Conservation (phyloP, 2,329 filamentous ascomycete species). For the Gaeumannomyces sp. region DNA sequence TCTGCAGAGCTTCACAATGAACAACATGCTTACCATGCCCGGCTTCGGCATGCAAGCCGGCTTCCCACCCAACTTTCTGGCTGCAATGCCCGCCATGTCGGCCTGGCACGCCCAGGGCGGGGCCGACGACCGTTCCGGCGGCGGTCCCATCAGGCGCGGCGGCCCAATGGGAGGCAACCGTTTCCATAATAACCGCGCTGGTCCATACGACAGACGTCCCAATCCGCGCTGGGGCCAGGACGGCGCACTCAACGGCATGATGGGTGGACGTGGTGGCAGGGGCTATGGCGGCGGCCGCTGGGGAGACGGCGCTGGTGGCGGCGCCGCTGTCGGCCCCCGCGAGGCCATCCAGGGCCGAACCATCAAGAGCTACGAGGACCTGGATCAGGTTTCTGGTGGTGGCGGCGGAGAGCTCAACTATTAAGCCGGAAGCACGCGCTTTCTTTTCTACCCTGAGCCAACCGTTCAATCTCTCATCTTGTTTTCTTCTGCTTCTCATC, state of each 20-base stretch:
- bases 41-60: constrained; percentile 43
- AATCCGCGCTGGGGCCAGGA: constrained; percentile 45
- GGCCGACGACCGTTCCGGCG: constrained; percentile 34
- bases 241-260: constrained; percentile 32
- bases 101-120: constrained; percentile 38
- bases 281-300: constrained; percentile 47
- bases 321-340: constrained; percentile 71
- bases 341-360: constrained; percentile 91
- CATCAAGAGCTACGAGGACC: constrained; percentile 93
- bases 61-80: constrained; percentile 43
- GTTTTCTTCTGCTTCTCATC: not conserved
- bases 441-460: not conserved
- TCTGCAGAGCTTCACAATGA: constrained; percentile 63
- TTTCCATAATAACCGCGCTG: constrained; percentile 57
- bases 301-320: constrained; percentile 68
- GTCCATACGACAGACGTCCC: constrained; percentile 67
- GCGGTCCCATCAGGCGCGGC: constrained; percentile 62
- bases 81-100: constrained; percentile 35
- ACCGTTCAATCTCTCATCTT: not conserved
- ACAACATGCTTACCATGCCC: constrained; percentile 52
- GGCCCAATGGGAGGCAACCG: constrained; percentile 41
- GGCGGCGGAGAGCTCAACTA: constrained; percentile 88
- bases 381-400: constrained; percentile 74
- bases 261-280: constrained; percentile 40
- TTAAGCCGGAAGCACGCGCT: constrained; percentile 32